Evolutionary conservation across 192 early-diverging fungal species (phyloP).

Genomic region (Geranomyces variabilis): DNA sequence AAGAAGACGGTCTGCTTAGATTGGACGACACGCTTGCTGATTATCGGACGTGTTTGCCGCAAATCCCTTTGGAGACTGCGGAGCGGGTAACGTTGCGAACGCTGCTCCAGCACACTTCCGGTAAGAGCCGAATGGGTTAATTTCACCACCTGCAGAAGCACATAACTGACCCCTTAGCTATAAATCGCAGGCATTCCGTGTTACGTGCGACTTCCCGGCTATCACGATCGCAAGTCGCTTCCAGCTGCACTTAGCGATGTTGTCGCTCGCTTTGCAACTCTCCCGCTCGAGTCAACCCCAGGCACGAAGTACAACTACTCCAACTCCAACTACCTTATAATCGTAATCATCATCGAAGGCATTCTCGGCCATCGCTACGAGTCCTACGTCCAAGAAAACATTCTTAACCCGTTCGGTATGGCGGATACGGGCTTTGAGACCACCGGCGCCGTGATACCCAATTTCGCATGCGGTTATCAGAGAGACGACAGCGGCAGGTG

Average conservation of each 20-base stretch:
- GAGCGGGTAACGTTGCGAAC: background rate
- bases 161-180: background rate
- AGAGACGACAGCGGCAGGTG: background rate
- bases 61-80: slow-evolving; percentile 3
- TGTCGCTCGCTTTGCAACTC: background rate
- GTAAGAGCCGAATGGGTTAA: background rate
- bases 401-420: slow-evolving; percentile 12
- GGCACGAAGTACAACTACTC: slow-evolving; percentile 12
- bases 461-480: slow-evolving; percentile 4
- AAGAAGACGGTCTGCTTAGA: background rate
- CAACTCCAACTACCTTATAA: slow-evolving; percentile 17
- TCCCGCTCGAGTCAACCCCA: slow-evolving; percentile 6
- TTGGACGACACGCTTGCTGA: background rate
- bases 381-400: background rate
- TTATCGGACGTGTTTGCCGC: background rate
- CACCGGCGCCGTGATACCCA: background rate
- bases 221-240: slow-evolving; percentile 8
- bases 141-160: background rate
- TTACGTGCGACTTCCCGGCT: slow-evolving; percentile 2
- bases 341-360: slow-evolving; percentile 11
- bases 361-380: slow-evolving; percentile 4
- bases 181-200: slow-evolving; percentile 4
- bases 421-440: background rate
- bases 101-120: background rate
- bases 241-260: background rate